phyloP scores from a whole-genome alignment of 2,329 filamentous ascomycete species.

The Aureobasidium melanogenum region DNA sequence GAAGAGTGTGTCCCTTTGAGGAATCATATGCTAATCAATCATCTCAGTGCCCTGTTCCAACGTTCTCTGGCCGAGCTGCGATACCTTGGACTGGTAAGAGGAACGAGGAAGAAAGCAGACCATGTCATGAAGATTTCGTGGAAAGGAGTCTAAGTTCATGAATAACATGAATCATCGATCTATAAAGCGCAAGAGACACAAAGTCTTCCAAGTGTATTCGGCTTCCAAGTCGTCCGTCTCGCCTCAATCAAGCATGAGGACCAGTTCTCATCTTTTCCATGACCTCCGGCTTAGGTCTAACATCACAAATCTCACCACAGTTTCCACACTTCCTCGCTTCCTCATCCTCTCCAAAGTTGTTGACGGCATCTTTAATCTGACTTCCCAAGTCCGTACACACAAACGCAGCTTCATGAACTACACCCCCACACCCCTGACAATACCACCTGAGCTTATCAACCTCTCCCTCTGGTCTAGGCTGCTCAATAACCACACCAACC shows the following conservation, averaged over 20 bases:
- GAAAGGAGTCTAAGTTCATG: constrained; percentile 55
- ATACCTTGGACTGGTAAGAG: constrained; percentile 78
- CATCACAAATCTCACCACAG: constrained; percentile 70
- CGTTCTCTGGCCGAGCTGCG: constrained; percentile 74
- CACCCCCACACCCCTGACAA: constrained; percentile 58
- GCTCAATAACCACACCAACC: constrained; percentile 88
- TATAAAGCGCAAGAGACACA: not conserved
- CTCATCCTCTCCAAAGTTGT: constrained; percentile 64
- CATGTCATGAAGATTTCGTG: constrained; percentile 77
- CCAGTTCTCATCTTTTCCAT: constrained; percentile 27
- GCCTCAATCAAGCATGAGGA: not conserved
- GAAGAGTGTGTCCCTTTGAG: not conserved
- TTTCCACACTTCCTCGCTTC: constrained; percentile 63
- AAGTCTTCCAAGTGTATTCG: not conserved
- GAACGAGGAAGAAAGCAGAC: constrained; percentile 83
- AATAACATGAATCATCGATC: not conserved
- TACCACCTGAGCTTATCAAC: constrained; percentile 87
- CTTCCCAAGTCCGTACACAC: constrained; percentile 84
- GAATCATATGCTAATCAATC: not conserved
- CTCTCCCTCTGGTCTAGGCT: constrained; percentile 60
- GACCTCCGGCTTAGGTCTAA: constrained; percentile 44
- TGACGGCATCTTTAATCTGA: constrained; percentile 88
- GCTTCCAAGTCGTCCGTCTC: not conserved
- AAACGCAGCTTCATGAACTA: constrained; percentile 82
- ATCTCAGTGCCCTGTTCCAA: constrained; percentile 63